Base-by-base conservation (phyloP, 176 grass and related monocot genomes). In the Oryza meyeriana region DNA sequence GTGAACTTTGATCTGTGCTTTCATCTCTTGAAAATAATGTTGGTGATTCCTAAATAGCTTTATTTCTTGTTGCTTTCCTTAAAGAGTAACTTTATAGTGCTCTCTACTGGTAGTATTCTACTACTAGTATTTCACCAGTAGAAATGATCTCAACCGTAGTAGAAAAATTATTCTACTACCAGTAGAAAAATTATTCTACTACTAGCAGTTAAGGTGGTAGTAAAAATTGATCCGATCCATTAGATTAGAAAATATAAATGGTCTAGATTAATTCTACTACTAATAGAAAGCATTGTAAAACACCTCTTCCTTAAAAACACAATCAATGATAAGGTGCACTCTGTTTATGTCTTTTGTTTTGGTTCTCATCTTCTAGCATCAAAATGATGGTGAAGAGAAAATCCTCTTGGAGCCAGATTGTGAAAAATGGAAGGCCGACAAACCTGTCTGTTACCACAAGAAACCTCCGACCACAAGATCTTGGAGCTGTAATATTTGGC, bases 401-500 rank as follows among this genome's bases (percentile, higher is more conserved):
- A 40, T 72, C 48, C 29, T 80, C 61, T 44, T 84, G 64, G 64
- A 76, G 63, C 58, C 69, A 77, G 6, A 61, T 84, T 84, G 64
- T 79, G 20, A 65, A 55, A 64, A 17, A 36, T 74, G 61, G 29
- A 18, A 85, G 70, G 61, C 84, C 75, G 8, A 57, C 83, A 71
- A 90, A 88, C 55, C 69, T 26, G 41, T 78, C 70, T 50, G 24
- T 81, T 93, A 1, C 52, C 2, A 6, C 73, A 38, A 92, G 92
- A 88, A 94, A 89, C 42, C 86, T 97, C 70, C 72, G 27, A 40
- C 85, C 86, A 16, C 69, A 73, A 35, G 81, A 94, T 76, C 84
- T 97, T 57, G 94, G 92, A 71, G 90, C 83, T 28, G 92, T 90
- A 5, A 92, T 97, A 81, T 97, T 97, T 67, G 87, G 90, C 16